Base-by-base conservation (phyloP, 805 yeast genomes). In the Starmerella khaoyaiensis region DNA sequence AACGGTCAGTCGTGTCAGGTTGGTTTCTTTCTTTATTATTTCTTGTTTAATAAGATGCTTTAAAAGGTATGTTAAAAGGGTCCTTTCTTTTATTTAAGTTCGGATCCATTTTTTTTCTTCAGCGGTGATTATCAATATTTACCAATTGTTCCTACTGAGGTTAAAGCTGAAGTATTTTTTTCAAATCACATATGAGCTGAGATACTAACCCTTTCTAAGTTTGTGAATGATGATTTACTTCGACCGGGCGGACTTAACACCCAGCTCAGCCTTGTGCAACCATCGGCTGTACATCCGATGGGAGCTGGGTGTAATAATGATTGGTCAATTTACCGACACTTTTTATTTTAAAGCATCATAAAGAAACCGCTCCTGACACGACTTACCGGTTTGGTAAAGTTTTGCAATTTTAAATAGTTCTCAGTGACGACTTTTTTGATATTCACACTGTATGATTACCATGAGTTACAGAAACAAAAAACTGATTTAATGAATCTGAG, bases 211-310 rank as follows among this genome's bases (percentile, higher is more conserved):
- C 35, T 5, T 10, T 21, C 17, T 16, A 24, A 37, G 42, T 29
- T 21, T 39, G 52, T 48, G 56, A 45, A 53, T 55, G 60, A 56
- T 38, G 60, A 56, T 49, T 45, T 42, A 44, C 45, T 46, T 52
- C 58, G 61, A 57, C 61, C 61, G 61, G 61, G 61, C 61, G 61
- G 61, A 55, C 61, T 46, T 49, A 57, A 29, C 30, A 31, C 30
- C 30, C 17, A 25, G 29, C 29, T 37, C 49, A 28, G 46, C 45
- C 31, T 21, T 35, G 37, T 39, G 47, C 49, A 49, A 37, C 47
- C 35, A 35, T 31, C 33, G 54, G 51, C 54, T 40, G 54, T 50
- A 50, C 54, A 50, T 36, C 52, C 50, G 38, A 40, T 36, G 32
- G 48, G 52, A 48, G 37, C 27, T 21, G 33, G 23, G 35, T 30